Percentiles rank a stretch among this genome's conserved stretches.
Conservation (phyloP, 2,329 filamentous ascomycete species). For the Colletotrichum zoysiae region DNA sequence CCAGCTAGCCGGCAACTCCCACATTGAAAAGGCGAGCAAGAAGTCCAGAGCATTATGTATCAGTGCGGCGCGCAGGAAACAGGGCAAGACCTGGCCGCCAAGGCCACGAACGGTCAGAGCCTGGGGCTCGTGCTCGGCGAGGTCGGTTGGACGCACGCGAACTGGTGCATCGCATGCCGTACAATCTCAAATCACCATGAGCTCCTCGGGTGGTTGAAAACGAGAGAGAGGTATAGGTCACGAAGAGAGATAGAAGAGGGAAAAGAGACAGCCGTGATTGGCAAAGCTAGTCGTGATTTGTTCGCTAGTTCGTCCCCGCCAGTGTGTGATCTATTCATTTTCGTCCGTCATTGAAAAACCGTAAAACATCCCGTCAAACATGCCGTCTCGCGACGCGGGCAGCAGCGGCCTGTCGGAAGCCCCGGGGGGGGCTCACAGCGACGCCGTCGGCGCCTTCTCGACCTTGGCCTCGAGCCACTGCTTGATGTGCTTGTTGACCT, state of each 20-base stretch:
- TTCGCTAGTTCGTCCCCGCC: constrained; percentile 1
- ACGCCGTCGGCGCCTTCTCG: constrained; percentile 33
- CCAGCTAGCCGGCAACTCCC: background rate
- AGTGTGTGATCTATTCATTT: background rate
- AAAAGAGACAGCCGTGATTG: background rate
- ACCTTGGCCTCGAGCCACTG: constrained; percentile 70
- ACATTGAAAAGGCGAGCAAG: background rate
- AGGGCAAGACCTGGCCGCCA: background rate
- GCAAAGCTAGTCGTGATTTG: background rate
- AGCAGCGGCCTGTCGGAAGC: background rate
- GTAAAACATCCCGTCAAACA: background rate
- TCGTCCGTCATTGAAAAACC: background rate
- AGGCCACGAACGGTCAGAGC: background rate
- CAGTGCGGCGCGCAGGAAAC: background rate
- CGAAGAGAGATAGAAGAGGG: background rate
- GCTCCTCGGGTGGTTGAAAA: background rate
- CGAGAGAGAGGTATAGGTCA: background rate
- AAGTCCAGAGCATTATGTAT: background rate
- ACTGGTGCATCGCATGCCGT: background rate
- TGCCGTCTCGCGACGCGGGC: background rate
- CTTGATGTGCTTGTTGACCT: constrained; percentile 77
- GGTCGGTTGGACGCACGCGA: background rate
- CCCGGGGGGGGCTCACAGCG: constrained; percentile 17
- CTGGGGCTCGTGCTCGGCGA: background rate
- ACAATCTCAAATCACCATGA: too few relatives aligned